phyloP scores from a whole-genome alignment of 2,329 filamentous ascomycete genomes.

The Colletotrichum limetticola region DNA sequence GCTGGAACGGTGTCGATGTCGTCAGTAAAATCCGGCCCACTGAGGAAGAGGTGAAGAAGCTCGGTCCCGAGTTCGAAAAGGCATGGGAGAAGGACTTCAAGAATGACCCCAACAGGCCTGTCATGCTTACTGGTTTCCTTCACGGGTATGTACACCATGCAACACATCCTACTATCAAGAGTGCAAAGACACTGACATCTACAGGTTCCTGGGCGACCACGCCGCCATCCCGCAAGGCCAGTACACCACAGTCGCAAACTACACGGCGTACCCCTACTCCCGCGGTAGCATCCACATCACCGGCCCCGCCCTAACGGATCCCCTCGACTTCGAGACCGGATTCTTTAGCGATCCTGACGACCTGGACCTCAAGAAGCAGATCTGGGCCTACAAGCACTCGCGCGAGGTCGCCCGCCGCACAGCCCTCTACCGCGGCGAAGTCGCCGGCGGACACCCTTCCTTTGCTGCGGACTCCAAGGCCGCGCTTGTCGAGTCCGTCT shows the following conservation, averaged over 20 bases:
- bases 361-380: slow-evolving; percentile 68
- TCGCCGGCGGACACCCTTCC: slow-evolving; percentile 53
- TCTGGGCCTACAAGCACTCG: slow-evolving; percentile 75
- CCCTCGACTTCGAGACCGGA: slow-evolving; percentile 62
- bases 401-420: slow-evolving; percentile 71
- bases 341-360: slow-evolving; percentile 58
- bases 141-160: slow-evolving; percentile 32
- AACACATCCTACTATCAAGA: not conserved
- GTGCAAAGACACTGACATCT: not conserved
- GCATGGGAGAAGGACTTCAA: slow-evolving; percentile 64
- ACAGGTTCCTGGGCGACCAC: slow-evolving; percentile 46
- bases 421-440: slow-evolving; percentile 61
- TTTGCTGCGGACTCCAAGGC: slow-evolving; percentile 56
- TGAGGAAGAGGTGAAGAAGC: slow-evolving; percentile 58
- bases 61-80: slow-evolving; percentile 60
- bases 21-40: slow-evolving; percentile 64
- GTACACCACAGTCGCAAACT: slow-evolving; percentile 62
- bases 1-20: slow-evolving; percentile 66
- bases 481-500: slow-evolving; percentile 51
- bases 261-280: slow-evolving; percentile 69
- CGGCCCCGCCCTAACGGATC: slow-evolving; percentile 46
- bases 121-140: slow-evolving; percentile 39
- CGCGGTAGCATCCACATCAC: slow-evolving; percentile 68
- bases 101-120: slow-evolving; percentile 38
- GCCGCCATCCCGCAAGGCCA: slow-evolving; percentile 51